phyloP scores from a whole-genome alignment of 805 yeast species.

The Hanseniaspora mollemarum region DNA sequence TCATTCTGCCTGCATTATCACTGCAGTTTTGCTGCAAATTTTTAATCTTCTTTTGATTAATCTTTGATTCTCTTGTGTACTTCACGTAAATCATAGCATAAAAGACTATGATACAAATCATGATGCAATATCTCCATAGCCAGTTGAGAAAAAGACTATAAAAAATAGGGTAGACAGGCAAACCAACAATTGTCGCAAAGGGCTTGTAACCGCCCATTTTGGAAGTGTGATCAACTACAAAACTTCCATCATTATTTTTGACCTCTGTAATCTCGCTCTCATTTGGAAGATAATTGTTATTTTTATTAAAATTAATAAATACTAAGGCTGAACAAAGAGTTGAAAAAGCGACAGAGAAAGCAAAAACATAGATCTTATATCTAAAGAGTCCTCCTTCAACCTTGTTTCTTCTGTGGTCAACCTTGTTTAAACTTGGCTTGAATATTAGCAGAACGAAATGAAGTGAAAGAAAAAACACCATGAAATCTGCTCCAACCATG shows the following conservation, averaged over 20 bases:
- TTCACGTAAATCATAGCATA: conserved; percentile 63
- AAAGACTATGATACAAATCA: conserved; percentile 48
- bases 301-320: conserved; percentile 36
- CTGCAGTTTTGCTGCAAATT: conserved; percentile 19
- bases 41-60: conserved; percentile 34
- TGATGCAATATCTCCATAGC: conserved; percentile 66
- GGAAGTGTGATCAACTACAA: conserved; percentile 19
- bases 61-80: conserved; percentile 51
- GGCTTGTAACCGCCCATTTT: conserved; percentile 45
- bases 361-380: conserved; percentile 47
- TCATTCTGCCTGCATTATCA: not conserved
- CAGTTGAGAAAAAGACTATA: conserved; percentile 62
- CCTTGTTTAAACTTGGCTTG: conserved; percentile 42
- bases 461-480: conserved; percentile 69
- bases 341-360: conserved; percentile 49
- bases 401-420: conserved; percentile 30
- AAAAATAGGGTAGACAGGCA: conserved; percentile 66
- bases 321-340: conserved; percentile 59
- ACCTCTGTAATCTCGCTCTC: conserved; percentile 22
- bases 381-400: conserved; percentile 66
- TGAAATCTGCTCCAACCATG: conserved; percentile 77
- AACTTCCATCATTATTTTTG: conserved; percentile 23
- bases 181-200: conserved; percentile 63
- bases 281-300: conserved; percentile 18
- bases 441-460: conserved; percentile 70